phyloP scores from a whole-genome alignment of 805 yeast genomes.

The Nakazawaea molendinolei region DNA sequence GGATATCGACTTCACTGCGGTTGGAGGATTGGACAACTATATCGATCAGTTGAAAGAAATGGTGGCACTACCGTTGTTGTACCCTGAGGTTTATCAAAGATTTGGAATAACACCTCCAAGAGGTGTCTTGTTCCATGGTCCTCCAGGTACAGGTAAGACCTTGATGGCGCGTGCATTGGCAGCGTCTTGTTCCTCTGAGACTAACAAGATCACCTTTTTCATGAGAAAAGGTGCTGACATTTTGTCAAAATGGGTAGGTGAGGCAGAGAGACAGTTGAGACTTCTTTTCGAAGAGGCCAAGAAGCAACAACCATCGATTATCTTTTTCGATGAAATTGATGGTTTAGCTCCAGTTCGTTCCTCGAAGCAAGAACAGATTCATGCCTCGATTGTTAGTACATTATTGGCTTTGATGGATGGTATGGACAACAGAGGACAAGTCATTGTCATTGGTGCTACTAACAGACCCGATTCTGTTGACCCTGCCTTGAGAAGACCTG shows the following conservation, averaged over 20 bases:
- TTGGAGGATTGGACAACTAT: slow-evolving; percentile 90
- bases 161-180: slow-evolving; percentile 97
- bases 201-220: slow-evolving; percentile 85
- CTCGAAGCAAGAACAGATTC: slow-evolving; percentile 96
- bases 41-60: slow-evolving; percentile 91
- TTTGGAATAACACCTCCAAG: slow-evolving; percentile 94
- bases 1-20: slow-evolving; percentile 60
- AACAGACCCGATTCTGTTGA: slow-evolving; percentile 98
- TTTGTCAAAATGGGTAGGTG: slow-evolving; percentile 98
- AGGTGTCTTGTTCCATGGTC: slow-evolving; percentile 96
- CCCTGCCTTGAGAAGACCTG: slow-evolving; percentile 95
- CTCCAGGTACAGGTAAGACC: slow-evolving; percentile 99
- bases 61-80: slow-evolving; percentile 88
- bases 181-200: slow-evolving; percentile 83
- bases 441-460: slow-evolving; percentile 96
- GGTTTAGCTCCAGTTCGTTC: slow-evolving; percentile 98
- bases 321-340: slow-evolving; percentile 96
- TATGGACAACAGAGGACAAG: slow-evolving; percentile 98
- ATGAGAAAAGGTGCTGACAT: slow-evolving; percentile 99
- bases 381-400: slow-evolving; percentile 94
- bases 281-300: slow-evolving; percentile 92
- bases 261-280: slow-evolving; percentile 92
- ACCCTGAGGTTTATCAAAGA: slow-evolving; percentile 88
- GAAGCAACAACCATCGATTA: slow-evolving; percentile 91
- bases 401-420: slow-evolving; percentile 96